A percentile compares a stretch with the other conserved stretches of the same genome.
phyloP scores from a whole-genome alignment of 371 early-diverging fungal genomes.

The Zychaea mexicana region DNA sequence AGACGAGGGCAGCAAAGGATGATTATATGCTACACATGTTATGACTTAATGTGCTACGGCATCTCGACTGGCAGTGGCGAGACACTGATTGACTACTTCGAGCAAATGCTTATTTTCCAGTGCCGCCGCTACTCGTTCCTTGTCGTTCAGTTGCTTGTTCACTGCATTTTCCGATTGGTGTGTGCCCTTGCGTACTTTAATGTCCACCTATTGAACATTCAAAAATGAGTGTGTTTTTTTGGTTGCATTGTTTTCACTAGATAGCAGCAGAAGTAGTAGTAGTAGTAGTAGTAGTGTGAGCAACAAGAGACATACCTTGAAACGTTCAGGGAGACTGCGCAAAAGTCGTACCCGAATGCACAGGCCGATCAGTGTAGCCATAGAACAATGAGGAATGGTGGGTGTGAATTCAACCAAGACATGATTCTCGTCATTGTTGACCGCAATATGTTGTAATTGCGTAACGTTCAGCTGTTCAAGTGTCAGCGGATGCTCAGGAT shows the following conservation, averaged over 20 bases:
- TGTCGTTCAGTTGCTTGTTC: slow-evolving; percentile 99
- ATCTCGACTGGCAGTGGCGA: slow-evolving; percentile 61
- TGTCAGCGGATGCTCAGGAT: slow-evolving; percentile 98
- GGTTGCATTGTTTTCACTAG: too few species aligned
- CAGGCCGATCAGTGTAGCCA: slow-evolving; percentile 99
- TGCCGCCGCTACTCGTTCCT: slow-evolving; percentile 99
- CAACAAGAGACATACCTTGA: slow-evolving; percentile 75
- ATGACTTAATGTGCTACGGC: slow-evolving; percentile 4
- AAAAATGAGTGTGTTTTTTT: background rate
- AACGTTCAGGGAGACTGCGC: slow-evolving; percentile 84
- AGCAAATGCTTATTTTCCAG: slow-evolving; percentile 93
- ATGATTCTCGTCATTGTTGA: slow-evolving; percentile 68
- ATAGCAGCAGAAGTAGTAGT: too few species aligned
- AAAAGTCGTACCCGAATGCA: slow-evolving; percentile 94
- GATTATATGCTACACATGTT: too few species aligned
- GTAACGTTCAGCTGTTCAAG: slow-evolving; percentile 95
- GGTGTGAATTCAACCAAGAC: slow-evolving; percentile 91
- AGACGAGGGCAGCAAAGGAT: too few species aligned
- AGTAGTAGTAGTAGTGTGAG: too few species aligned
- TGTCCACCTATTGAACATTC: slow-evolving; percentile 67
- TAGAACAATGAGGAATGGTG: slow-evolving; percentile 99
- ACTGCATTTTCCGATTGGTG: slow-evolving; percentile 95
- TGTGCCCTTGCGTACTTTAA: slow-evolving; percentile 89
- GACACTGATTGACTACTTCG: slow-evolving; percentile 93
- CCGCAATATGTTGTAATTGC: slow-evolving; percentile 81